Base-by-base conservation (phyloP, 257 asterid genomes). In the Ligustrum vulgare region DNA sequence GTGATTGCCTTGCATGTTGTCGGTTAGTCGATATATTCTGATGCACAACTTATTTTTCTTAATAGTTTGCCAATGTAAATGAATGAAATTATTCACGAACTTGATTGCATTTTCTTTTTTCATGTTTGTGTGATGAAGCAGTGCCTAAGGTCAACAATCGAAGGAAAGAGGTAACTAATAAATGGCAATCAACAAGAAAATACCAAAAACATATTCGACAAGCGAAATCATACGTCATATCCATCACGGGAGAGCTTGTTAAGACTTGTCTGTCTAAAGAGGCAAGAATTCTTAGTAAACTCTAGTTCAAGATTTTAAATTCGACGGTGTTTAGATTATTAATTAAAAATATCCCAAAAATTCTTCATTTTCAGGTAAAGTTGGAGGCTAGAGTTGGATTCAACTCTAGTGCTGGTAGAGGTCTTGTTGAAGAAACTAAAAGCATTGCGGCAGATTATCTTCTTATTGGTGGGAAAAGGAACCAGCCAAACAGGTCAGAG, bases 361-460 rank as follows among this genome's bases (percentile, higher is more conserved):
- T 63, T 71, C 8, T 28, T 20, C 11, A 67, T 60, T 49, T 34
- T 47, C 84, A 92, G 97, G 96, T 90, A 7, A 80, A 83, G 80
- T 82, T 92, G 90, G 97, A 90, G 73, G 97, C 92, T 12, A 81
- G 96, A 79, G 88, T 92, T 39, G 95, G 91, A 68, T 76, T 86
- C 70, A 82, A 82, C 80, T 81, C 92, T 3, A 80, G 79, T 58
- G 72, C 85, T 25, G 93, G 91, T 13, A 88, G 72, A 74, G 97
- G 93, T 4, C 83, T 92, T 15, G 47, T 79, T 2, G 89, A 83
- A 47, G 97, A 90, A 79, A 91, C 89, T 28, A 86, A 83, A 80
- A 79, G 18, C 77, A 85, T 81, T 81, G 77, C 72, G 37, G 93
- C 94, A 43, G 91, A 92, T 79, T 89, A 80, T 76, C 91, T 92